Conservation (phyloP, 345 rosid genomes). For the Barbarea vulgaris region DNA sequence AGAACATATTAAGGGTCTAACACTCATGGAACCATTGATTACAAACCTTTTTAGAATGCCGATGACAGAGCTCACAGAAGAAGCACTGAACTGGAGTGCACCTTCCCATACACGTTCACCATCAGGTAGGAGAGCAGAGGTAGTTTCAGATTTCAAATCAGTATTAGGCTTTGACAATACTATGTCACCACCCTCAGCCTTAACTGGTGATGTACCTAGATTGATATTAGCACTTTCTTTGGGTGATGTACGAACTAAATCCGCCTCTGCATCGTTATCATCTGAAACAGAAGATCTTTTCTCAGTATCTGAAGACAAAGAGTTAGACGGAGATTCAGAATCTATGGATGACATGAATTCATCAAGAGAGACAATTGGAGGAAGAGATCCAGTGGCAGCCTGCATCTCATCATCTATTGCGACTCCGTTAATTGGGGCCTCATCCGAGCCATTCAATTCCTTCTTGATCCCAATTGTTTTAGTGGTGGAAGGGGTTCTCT, state of each 20-base stretch:
- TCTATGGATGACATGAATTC: slow-evolving; percentile 80
- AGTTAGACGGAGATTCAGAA: slow-evolving; percentile 76
- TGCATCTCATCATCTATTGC: slow-evolving; percentile 76
- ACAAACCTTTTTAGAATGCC: slow-evolving; percentile 71
- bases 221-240: slow-evolving; percentile 28
- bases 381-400: slow-evolving; percentile 67
- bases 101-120: slow-evolving; percentile 83
- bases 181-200: slow-evolving; percentile 38
- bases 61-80: slow-evolving; percentile 50
- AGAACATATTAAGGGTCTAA: not conserved
- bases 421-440: slow-evolving; percentile 56
- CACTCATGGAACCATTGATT: slow-evolving; percentile 1
- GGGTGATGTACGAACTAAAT: slow-evolving; percentile 43
- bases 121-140: slow-evolving; percentile 35
- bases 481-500: slow-evolving; percentile 27
- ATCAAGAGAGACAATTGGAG: slow-evolving; percentile 89
- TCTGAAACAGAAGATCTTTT: slow-evolving; percentile 40
- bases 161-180: slow-evolving; percentile 15
- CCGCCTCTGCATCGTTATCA: slow-evolving; percentile 41
- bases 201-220: slow-evolving; percentile 35
- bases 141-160: slow-evolving; percentile 26
- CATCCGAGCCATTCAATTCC: slow-evolving; percentile 31
- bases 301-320: slow-evolving; percentile 48
- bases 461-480: slow-evolving; percentile 12
- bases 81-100: slow-evolving; percentile 58